These are phyloP conservation scores for Isabelozyma rhagii DNA, from an alignment of 805 yeast genomes.

Conservation along the genomic window DNA sequence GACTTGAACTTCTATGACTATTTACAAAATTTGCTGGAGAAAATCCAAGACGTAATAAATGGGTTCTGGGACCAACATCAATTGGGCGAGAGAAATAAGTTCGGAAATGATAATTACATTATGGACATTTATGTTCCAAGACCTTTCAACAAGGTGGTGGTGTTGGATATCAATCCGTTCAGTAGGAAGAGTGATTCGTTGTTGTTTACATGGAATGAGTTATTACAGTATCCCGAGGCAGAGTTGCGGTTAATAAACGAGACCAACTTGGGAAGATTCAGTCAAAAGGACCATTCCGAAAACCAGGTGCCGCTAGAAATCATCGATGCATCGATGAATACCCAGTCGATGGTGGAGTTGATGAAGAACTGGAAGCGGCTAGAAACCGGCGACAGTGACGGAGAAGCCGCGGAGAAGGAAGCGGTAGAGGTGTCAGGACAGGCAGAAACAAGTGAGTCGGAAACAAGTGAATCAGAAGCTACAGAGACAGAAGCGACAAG, in stretches of 20 bases:
- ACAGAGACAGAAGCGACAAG: no score
- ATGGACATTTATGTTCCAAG: constrained; percentile 83
- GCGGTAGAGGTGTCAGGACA: neutral
- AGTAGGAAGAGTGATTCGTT: constrained; percentile 73
- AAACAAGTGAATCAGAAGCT: no score
- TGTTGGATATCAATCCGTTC: constrained; percentile 88
- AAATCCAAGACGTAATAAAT: constrained; percentile 46
- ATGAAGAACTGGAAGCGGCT: constrained; percentile 52
- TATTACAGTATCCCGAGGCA: constrained; percentile 32
- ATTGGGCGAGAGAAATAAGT: constrained; percentile 10
- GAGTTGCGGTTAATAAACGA: constrained; percentile 62
- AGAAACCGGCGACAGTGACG: constrained; percentile 1
- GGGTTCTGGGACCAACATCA: constrained; percentile 49
- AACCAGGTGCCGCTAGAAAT: constrained; percentile 90
- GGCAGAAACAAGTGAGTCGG: neutral
- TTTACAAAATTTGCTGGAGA: constrained; percentile 49
- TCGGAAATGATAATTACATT: constrained; percentile 43
- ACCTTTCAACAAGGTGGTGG: constrained; percentile 60
- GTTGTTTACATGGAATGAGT: constrained; percentile 82
- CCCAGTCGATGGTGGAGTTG: constrained; percentile 66
- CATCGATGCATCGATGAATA: constrained; percentile 74
- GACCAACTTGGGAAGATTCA: constrained; percentile 72
- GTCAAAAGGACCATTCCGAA: constrained; percentile 79
- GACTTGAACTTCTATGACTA: constrained; percentile 82
- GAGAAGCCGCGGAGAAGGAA: neutral